Evolutionary conservation across 768 basidiomycete species (phyloP).

Genomic region (Serendipita indica): DNA sequence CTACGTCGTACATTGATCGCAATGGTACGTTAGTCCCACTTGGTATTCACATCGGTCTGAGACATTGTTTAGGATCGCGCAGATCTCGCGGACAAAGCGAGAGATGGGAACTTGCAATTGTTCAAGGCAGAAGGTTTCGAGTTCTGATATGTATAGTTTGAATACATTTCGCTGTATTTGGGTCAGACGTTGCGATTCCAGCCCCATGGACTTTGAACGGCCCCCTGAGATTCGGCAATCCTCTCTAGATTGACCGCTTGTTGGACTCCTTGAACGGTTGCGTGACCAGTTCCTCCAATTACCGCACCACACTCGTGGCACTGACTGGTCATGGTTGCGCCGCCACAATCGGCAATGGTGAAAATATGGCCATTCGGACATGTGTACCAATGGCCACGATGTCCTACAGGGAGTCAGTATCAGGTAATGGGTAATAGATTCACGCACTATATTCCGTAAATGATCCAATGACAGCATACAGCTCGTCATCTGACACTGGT

Average conservation of each 20-base stretch:
- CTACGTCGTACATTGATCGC: conserved; percentile 63
- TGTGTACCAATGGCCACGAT: conserved; percentile 22
- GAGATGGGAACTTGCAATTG: conserved; percentile 45
- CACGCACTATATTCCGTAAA: background rate
- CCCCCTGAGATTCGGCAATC: conserved; percentile 25
- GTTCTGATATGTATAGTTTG: conserved; percentile 45
- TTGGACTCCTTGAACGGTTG: conserved; percentile 30
- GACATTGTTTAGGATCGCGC: conserved; percentile 43
- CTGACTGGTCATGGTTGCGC: conserved; percentile 30
- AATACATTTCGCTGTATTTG: no score
- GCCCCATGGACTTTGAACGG: conserved; percentile 21
- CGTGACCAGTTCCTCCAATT: conserved; percentile 38
- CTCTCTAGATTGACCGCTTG: conserved; percentile 34
- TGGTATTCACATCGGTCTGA: conserved; percentile 3
- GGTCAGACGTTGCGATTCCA: conserved; percentile 13
- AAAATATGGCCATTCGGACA: conserved; percentile 45
- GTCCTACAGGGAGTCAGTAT: conserved; percentile 13
- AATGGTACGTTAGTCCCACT: conserved; percentile 43
- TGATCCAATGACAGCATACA: conserved; percentile 29
- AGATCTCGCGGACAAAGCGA: conserved; percentile 68
- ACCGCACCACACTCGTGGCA: conserved; percentile 45
- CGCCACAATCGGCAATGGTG: conserved; percentile 49
- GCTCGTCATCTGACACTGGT: conserved; percentile 39
- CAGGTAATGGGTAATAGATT: background rate
- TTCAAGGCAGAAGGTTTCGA: conserved; percentile 84